Evolutionary conservation across 1,284 basidiomycete genomes (phyloP), one percentile per base, ranked within the genome.

Genomic region (Cutaneotrichosporon curvatum): DNA sequence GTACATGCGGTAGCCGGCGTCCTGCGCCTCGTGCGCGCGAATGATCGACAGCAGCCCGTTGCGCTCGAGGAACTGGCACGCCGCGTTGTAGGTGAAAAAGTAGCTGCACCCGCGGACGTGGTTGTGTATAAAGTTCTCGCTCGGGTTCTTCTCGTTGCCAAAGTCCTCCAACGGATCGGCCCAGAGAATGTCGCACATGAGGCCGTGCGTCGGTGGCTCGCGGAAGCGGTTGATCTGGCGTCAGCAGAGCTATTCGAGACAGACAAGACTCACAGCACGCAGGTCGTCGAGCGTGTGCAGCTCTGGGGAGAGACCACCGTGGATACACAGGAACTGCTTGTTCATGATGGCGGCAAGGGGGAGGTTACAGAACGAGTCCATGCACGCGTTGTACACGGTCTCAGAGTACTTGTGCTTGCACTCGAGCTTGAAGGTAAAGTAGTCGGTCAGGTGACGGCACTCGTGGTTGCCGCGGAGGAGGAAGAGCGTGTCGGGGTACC

Each of bases 401-500:
- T 91, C 88, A 1, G 86, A 89, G 72, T 92, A 92, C 73, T 91
- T 92, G 76, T 91, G 88, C 72, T 90, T 89, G 76, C 87, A 91
- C 74, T 92, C 91, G 46, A 88, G 83, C 74, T 91, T 92, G 78
- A 95, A 96, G 20, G 91, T 95, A 68, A 96, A 95, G 73, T 94
- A 95, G 72, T 94, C 90, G 10, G 91, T 96, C 50, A 96, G 76
- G 73, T 96, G 91, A 39, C 85, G 82, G 65, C 94, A 98, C 77
- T 98, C 94, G 74, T 98, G 94, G 72, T 98, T 98, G 19, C 94
- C 94, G 40, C 94, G 84, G 19, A 98, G 79, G 45, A 98, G 79
- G 67, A 86, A 84, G 43, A 97, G 79, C 53, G 86, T 87, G 58
- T 83, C 81, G 16, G 94, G 95, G 66, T 87, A 88, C 80, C 87